A percentile compares a stretch with the other conserved stretches of the same genome.
Conservation (phyloP, 2,329 filamentous ascomycete species). For the Eutypella sp. region DNA sequence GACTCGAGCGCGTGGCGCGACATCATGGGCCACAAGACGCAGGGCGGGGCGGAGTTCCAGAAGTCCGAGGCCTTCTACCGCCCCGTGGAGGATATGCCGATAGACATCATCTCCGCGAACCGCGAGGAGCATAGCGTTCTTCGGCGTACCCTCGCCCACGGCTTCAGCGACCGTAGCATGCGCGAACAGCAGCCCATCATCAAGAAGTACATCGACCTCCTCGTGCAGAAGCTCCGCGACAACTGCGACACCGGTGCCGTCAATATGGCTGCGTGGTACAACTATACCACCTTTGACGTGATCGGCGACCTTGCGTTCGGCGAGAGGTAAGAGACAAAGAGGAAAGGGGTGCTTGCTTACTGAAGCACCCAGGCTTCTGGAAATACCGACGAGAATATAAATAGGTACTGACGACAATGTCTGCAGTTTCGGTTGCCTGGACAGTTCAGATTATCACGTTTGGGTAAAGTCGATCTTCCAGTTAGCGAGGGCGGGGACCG, state of each 20-base stretch:
- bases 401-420: background rate
- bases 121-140: slow-evolving; percentile 25
- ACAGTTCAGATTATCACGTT: slow-evolving; percentile 6
- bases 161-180: slow-evolving; percentile 16
- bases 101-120: slow-evolving; percentile 23
- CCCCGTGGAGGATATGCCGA: slow-evolving; percentile 16
- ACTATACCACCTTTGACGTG: slow-evolving; percentile 17
- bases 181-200: slow-evolving; percentile 17
- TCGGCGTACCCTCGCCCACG: slow-evolving; percentile 18
- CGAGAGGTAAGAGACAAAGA: background rate
- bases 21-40: slow-evolving; percentile 17
- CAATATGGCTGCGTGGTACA: slow-evolving; percentile 10
- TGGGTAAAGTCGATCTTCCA: slow-evolving; percentile 14
- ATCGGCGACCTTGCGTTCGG: slow-evolving; percentile 17
- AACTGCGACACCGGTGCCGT: background rate
- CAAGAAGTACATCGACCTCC: slow-evolving; percentile 13
- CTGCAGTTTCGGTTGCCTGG: slow-evolving; percentile 11
- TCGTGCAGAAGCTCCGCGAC: slow-evolving; percentile 10
- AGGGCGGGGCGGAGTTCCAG: slow-evolving; percentile 16
- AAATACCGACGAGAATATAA: background rate
- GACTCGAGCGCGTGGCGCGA: slow-evolving; percentile 31
- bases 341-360: background rate
- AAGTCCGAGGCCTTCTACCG: slow-evolving; percentile 22
- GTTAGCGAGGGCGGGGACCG: background rate
- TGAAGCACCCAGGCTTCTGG: background rate